A percentile compares a stretch with the other conserved stretches of the same genome.
Conservation (phyloP, 2,329 filamentous ascomycete species). For the Bertia moriformis region DNA sequence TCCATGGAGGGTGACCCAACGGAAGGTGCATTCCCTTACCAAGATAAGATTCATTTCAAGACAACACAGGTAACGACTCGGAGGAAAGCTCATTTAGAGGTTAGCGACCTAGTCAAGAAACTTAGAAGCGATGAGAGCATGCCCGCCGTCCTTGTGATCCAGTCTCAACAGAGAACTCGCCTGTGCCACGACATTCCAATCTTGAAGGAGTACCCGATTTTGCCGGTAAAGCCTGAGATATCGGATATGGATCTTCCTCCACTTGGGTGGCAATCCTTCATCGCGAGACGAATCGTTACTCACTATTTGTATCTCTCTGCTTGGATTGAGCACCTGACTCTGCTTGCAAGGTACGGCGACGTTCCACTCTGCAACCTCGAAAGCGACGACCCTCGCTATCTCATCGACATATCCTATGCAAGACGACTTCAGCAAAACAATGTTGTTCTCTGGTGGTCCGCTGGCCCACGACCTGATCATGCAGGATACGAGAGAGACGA, state of each 20-base stretch:
- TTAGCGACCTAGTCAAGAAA: conserved; percentile 79
- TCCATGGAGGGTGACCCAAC: conserved; percentile 57
- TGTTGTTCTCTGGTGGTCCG: conserved; percentile 94
- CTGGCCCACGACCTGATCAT: conserved; percentile 75
- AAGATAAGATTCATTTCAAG: conserved; percentile 73
- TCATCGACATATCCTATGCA: conserved; percentile 93
- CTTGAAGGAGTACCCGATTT: conserved; percentile 68
- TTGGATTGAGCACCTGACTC: conserved; percentile 79
- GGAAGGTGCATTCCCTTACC: conserved; percentile 75
- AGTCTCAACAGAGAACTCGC: conserved; percentile 71
- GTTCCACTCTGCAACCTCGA: conserved; percentile 92
- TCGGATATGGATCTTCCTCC: conserved; percentile 78
- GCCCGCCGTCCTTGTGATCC: conserved; percentile 73
- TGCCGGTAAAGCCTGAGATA: conserved; percentile 68
- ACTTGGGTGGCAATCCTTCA: conserved; percentile 82
- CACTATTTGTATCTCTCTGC: conserved; percentile 87
- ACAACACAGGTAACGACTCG: conserved; percentile 77
- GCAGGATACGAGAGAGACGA: conserved; percentile 92
- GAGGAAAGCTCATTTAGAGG: conserved; percentile 74
- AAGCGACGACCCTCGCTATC: conserved; percentile 78
- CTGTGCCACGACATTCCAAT: conserved; percentile 75
- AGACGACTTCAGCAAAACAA: conserved; percentile 78
- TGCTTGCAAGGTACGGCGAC: conserved; percentile 81
- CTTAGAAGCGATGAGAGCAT: conserved; percentile 71
- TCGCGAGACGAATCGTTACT: conserved; percentile 70